These are phyloP conservation scores for Calonectria hongkongensis DNA, from an alignment of 2,329 filamentous ascomycete genomes.

Conservation along the genomic window DNA sequence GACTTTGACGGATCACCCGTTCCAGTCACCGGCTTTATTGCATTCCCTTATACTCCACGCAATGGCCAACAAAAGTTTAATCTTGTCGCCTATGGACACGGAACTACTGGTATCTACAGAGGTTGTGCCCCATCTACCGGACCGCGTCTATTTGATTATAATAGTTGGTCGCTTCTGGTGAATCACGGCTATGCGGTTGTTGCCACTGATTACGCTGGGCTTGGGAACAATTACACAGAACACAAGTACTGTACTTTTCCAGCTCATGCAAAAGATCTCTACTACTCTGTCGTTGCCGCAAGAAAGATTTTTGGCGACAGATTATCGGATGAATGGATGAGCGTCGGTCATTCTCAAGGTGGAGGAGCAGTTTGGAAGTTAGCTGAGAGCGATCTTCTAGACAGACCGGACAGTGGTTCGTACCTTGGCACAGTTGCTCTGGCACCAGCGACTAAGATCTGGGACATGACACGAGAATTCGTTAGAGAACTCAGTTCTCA, in stretches of 20 bases:
- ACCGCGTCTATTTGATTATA: constrained; percentile 37
- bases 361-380: background rate
- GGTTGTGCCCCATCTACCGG: constrained; percentile 44
- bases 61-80: background rate
- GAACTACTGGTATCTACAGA: constrained; percentile 39
- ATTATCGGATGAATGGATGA: background rate
- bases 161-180: constrained; percentile 39
- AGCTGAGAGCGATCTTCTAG: background rate
- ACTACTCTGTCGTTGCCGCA: background rate
- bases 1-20: constrained; percentile 41
- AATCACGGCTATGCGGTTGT: constrained; percentile 44
- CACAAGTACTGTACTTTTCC: background rate
- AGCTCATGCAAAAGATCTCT: background rate
- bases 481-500: no score
- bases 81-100: constrained; percentile 43
- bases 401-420: background rate
- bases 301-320: background rate
- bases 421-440: no score
- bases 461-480: no score
- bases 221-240: constrained; percentile 15
- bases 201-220: constrained; percentile 46
- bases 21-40: constrained; percentile 44
- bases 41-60: constrained; percentile 16
- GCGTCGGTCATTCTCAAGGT: background rate
- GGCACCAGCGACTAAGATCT: no score